Conservation (phyloP, 2,329 filamentous ascomycete genomes). For the Calonectria fujianensis region DNA sequence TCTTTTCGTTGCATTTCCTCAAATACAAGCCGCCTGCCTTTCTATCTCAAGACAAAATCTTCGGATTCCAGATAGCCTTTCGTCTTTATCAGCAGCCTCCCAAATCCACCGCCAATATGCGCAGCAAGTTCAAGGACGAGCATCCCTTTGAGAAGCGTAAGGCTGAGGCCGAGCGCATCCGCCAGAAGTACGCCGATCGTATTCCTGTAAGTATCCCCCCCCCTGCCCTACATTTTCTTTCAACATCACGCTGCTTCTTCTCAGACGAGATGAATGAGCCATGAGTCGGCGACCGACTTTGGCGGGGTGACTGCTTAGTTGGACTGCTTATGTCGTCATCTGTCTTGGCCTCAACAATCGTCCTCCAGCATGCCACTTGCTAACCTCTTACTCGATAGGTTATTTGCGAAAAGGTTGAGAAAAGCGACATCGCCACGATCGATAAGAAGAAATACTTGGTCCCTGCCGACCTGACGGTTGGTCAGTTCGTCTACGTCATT, state of each 20-base stretch:
- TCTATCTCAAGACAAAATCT: conserved; percentile 37
- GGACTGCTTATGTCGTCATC: conserved; percentile 20
- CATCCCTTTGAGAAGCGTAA: conserved; percentile 99
- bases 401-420: conserved; percentile 99
- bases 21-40: conserved; percentile 35
- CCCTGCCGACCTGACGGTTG: conserved; percentile 96
- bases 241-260: not conserved
- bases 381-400: conserved; percentile 75
- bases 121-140: conserved; percentile 99
- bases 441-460: conserved; percentile 99
- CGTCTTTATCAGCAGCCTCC: conserved; percentile 42
- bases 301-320: conserved; percentile 48
- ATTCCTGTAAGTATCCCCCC: conserved; percentile 85
- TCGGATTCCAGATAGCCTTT: conserved; percentile 46
- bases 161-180: conserved; percentile 99
- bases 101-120: conserved; percentile 79
- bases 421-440: conserved; percentile 99
- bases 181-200: conserved; percentile 98
- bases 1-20: conserved; percentile 22
- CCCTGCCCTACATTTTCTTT: conserved; percentile 21
- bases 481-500: conserved; percentile 99
- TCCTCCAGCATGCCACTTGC: not conserved
- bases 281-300: conserved; percentile 6
- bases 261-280: not conserved
- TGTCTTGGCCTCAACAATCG: not conserved